Evolutionary conservation across 139 green algal species (phyloP).

Genomic region (Chlamydomonas schloesseri): DNA sequence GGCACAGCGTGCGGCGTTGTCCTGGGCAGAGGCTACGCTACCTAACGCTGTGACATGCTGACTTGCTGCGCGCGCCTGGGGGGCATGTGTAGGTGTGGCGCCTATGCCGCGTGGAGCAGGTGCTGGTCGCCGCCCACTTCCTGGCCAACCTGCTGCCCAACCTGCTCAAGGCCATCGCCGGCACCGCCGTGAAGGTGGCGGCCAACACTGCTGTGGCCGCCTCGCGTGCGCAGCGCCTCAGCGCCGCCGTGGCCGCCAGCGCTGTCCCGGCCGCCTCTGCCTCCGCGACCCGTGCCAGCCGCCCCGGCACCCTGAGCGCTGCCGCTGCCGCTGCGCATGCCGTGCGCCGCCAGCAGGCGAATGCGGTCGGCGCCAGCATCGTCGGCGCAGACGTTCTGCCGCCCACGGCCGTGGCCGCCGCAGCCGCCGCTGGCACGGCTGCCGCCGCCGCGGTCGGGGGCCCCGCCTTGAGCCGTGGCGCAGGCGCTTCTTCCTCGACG

Average conservation of each 20-base stretch:
- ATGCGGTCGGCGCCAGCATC: neutral
- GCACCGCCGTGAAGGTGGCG: neutral
- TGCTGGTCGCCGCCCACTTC: constrained; percentile 9
- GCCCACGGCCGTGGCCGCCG: too few species aligned
- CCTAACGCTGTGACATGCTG: too few species aligned
- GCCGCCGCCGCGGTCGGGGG: neutral
- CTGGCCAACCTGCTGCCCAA: constrained; percentile 39
- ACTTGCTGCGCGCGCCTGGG: too few species aligned
- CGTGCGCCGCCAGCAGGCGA: neutral
- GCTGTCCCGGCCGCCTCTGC: neutral
- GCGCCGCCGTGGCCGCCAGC: neutral
- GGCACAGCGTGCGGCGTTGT: too few species aligned
- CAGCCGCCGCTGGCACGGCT: neutral
- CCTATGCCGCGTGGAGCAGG: neutral
- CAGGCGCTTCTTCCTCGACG: neutral
- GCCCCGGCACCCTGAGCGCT: neutral
- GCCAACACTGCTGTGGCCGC: neutral
- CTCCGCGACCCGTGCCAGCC: neutral
- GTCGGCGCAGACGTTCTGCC: neutral
- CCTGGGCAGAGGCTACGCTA: too few species aligned
- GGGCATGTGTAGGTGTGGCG: neutral
- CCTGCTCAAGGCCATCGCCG: neutral
- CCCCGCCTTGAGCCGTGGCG: neutral
- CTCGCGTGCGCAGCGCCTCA: constrained; percentile 2
- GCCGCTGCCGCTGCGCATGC: neutral